phyloP scores from a whole-genome alignment of 257 asterid species.

The Solanum pinnatisectum region DNA sequence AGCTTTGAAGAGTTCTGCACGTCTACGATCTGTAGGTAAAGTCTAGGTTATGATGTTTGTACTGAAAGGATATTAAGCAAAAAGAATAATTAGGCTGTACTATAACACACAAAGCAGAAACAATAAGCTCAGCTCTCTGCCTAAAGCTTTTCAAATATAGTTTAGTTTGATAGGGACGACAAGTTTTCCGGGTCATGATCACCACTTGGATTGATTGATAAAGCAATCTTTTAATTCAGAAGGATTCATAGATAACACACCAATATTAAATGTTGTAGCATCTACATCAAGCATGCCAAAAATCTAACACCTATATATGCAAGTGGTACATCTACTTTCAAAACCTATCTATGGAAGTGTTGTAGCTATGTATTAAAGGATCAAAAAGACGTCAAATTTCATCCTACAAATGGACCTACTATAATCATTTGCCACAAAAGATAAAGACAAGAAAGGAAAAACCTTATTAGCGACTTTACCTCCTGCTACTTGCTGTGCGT shows the following conservation, averaged over 20 bases:
- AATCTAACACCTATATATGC: background rate
- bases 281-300: background rate
- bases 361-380: background rate
- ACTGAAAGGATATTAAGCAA: background rate
- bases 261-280: background rate
- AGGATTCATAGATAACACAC: background rate
- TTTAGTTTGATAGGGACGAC: background rate
- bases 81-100: background rate
- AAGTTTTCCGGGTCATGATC: background rate
- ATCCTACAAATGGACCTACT: background rate
- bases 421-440: background rate
- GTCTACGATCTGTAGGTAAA: conserved; percentile 60
- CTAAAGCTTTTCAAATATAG: background rate
- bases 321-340: background rate
- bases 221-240: background rate
- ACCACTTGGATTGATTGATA: background rate
- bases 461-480: conserved; percentile 22
- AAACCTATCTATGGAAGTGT: background rate
- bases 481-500: conserved; percentile 81
- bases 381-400: background rate
- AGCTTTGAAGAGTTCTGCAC: conserved; percentile 76
- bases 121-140: background rate
- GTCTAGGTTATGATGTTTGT: background rate
- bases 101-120: background rate
- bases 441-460: background rate